Base-by-base conservation (phyloP, 1,284 basidiomycete genomes). In the Marasmius tenuissimus region DNA sequence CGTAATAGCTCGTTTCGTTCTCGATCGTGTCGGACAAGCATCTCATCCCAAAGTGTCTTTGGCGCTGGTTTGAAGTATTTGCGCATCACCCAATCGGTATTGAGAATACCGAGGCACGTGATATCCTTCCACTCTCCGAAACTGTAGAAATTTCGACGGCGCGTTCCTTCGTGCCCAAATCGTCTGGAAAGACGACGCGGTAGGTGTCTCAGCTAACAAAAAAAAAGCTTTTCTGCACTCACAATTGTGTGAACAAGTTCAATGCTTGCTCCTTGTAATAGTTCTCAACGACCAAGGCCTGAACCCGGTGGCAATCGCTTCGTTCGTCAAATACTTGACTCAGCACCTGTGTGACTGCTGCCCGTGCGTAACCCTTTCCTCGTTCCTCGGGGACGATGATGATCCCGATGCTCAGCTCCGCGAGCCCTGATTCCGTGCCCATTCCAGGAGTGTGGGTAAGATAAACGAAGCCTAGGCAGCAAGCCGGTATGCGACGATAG, bases 131-230 rank as follows among this genome's bases (percentile, higher is more conserved):
- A 89, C 59, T 82, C 79, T 1, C 76, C 68, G 18, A 75, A 76
- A 66, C 79, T 79, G 67, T 71, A 78, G 58, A 85, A 81, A 0
- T 81, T 77, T 48, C 81, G 78, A 33, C 86, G 80, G 49, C 80
- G 80, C 14, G 78, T 81, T 52, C 88, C 88, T 72, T 90, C 88
- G 62, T 85, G 80, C 9, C 70, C 70, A 68, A 90, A 88, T 7
- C 82, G 82, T 63, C 81, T 82, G 39, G 47, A 48, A 27, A 27
- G 27, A 27, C 27, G 67, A 51, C 65, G 55, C 52, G 12, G 34
- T 35, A 4, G 34, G 42, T 50, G 59, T 20, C 53, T 52, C 34
- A 59, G 14, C 57, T 37, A 1, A 3, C 14, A 33, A 4, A 16
- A 35, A 35, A 54, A 18, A 37, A 1, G 34, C 11, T 37, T n/a